These are phyloP conservation scores for Brassica hybrid DNA, from an alignment of 441 rosid genomes.

Conservation along the genomic window DNA sequence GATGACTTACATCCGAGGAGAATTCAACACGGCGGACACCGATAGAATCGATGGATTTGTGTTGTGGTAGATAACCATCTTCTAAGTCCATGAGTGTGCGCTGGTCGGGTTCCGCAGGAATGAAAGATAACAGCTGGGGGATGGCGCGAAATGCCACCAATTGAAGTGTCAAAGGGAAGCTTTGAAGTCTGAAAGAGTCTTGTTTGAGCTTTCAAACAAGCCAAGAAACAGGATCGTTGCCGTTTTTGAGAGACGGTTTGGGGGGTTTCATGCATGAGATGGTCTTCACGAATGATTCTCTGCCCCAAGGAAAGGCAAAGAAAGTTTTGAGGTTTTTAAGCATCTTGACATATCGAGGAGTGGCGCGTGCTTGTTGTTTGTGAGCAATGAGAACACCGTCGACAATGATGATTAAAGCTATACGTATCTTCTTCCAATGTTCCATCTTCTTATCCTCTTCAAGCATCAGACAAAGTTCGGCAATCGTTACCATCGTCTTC, in stretches of 20 bases:
- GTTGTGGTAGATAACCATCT: background rate
- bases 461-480: background rate
- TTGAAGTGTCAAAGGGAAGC: background rate
- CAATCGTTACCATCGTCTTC: background rate
- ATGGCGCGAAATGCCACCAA: background rate
- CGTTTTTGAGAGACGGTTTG: background rate
- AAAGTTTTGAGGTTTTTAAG: too few species aligned
- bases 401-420: background rate
- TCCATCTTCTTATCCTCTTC: background rate
- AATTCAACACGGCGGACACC: background rate
- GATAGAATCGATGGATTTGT: background rate
- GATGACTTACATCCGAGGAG: background rate
- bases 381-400: background rate
- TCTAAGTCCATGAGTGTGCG: background rate
- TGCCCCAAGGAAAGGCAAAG: too few species aligned
- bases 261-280: background rate
- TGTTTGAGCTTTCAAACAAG: background rate
- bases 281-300: background rate
- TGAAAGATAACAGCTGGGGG: background rate
- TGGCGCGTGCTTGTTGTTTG: background rate
- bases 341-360: background rate
- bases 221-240: background rate
- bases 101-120: background rate
- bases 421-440: background rate
- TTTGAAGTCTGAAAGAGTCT: background rate